A percentile compares a stretch with the other conserved stretches of the same genome.
phyloP scores from a whole-genome alignment of 148 eudicot genomes.

The Salicornia ramosissima region DNA sequence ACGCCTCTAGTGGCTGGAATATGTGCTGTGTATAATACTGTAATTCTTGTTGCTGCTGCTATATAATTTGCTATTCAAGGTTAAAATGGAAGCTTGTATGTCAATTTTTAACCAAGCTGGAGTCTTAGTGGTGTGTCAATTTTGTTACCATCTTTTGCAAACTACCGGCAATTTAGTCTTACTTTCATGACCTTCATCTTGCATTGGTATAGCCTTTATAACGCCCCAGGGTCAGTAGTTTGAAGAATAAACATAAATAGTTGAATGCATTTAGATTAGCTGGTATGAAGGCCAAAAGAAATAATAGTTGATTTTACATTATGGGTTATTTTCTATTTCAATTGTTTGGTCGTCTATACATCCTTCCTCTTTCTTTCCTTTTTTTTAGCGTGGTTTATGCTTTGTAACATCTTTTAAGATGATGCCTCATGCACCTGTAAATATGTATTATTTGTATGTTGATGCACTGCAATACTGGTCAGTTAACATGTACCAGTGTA shows the following conservation, averaged over 20 bases:
- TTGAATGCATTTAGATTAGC: neutral
- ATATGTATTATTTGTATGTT: neutral
- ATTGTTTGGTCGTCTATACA: too few species aligned
- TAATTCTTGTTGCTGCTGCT: constrained; percentile 9
- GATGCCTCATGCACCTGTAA: too few species aligned
- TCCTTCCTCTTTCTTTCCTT: too few species aligned
- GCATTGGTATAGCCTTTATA: neutral
- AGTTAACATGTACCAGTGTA: too few species aligned
- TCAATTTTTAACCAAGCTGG: neutral
- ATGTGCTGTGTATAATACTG: neutral
- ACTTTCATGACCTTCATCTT: constrained; percentile 1
- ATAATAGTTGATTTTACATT: too few species aligned
- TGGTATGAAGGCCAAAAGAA: too few species aligned
- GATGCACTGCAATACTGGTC: neutral
- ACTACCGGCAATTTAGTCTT: neutral
- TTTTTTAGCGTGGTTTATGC: too few species aligned
- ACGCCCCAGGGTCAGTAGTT: neutral
- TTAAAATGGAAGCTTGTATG: neutral
- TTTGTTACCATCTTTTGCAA: neutral
- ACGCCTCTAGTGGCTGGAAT: neutral
- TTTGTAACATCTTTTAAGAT: too few species aligned
- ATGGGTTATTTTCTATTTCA: too few species aligned
- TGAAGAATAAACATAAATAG: neutral
- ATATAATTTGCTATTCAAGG: neutral
- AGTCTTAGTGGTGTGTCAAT: neutral